Evolutionary conservation across 2,329 filamentous ascomycete species (phyloP).

Genomic region (Zymoseptoria brevis): DNA sequence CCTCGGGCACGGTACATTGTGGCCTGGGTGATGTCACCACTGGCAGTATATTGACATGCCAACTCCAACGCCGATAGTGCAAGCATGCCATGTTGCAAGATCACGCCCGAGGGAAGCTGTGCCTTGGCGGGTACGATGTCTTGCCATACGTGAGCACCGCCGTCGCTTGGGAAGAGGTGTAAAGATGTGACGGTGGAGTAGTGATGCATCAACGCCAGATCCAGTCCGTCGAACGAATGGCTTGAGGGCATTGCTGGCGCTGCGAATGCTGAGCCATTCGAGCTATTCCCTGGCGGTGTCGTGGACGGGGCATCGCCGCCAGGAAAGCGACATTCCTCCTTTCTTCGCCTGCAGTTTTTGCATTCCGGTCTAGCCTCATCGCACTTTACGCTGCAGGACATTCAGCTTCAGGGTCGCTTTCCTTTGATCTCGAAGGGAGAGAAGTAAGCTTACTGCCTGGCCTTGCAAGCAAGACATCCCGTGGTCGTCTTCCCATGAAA

Average conservation of each 20-base stretch:
- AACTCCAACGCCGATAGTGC: constrained; percentile 22
- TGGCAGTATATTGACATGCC: constrained; percentile 8
- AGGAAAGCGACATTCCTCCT: constrained; percentile 18
- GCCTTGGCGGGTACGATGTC: constrained; percentile 13
- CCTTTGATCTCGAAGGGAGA: background rate
- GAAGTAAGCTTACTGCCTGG: constrained; percentile 24
- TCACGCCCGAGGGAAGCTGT: constrained; percentile 4
- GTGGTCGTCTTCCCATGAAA: constrained; percentile 24
- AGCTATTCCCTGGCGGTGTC: background rate
- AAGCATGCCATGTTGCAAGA: constrained; percentile 25
- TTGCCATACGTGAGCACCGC: background rate
- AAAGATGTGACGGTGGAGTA: constrained; percentile 21
- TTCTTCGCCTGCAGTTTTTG: constrained; percentile 21
- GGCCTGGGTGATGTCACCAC: constrained; percentile 4
- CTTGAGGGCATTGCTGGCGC: constrained; percentile 3
- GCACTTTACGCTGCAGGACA: constrained; percentile 14
- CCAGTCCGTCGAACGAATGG: constrained; percentile 19
- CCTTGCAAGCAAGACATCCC: constrained; percentile 23
- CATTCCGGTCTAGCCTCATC: constrained; percentile 23
- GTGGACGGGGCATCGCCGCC: constrained; percentile 1
- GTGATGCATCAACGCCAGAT: constrained; percentile 23
- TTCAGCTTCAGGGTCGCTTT: background rate
- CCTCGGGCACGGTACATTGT: constrained; percentile 19
- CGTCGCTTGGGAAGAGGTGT: constrained; percentile 11
- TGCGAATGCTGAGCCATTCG: background rate